Evolutionary conservation across 352 stramenopile genomes (phyloP).

Genomic region (Blastocystis sp.): DNA sequence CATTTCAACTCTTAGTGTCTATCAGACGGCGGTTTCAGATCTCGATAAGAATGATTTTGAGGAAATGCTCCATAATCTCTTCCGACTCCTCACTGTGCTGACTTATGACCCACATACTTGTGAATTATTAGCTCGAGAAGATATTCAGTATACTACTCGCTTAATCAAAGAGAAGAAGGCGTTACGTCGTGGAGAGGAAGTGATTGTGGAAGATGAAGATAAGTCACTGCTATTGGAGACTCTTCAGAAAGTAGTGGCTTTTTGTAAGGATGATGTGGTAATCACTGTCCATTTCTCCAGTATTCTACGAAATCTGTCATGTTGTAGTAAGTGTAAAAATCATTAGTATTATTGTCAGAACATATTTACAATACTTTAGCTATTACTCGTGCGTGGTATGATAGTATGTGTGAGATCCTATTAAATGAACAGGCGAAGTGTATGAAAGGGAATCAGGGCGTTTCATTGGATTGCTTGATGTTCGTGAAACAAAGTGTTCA

Average conservation of each 20-base stretch:
- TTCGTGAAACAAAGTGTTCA: neutral
- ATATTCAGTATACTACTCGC: neutral
- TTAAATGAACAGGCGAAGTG: neutral
- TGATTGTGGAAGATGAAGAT: neutral
- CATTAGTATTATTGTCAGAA: too few species aligned
- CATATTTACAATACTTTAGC: too few species aligned
- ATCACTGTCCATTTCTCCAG: neutral
- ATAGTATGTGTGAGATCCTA: neutral
- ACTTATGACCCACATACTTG: conserved; percentile 6
- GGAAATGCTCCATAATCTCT: neutral
- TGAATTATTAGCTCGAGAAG: neutral
- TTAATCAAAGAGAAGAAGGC: neutral
- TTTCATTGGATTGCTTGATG: neutral
- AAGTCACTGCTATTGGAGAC: neutral
- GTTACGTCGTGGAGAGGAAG: neutral
- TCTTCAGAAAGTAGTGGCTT: neutral
- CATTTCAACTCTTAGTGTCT: neutral
- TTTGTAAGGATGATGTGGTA: neutral
- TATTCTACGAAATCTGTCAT: conserved; percentile 15
- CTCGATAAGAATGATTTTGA: neutral
- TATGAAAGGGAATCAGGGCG: neutral
- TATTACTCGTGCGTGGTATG: too few species aligned
- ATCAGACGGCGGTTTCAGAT: neutral
- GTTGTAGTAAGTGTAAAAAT: neutral
- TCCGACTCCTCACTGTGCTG: conserved; percentile 9